Conservation (phyloP, 1,139 yeast genomes). For the Magnusiomyces ingens region DNA sequence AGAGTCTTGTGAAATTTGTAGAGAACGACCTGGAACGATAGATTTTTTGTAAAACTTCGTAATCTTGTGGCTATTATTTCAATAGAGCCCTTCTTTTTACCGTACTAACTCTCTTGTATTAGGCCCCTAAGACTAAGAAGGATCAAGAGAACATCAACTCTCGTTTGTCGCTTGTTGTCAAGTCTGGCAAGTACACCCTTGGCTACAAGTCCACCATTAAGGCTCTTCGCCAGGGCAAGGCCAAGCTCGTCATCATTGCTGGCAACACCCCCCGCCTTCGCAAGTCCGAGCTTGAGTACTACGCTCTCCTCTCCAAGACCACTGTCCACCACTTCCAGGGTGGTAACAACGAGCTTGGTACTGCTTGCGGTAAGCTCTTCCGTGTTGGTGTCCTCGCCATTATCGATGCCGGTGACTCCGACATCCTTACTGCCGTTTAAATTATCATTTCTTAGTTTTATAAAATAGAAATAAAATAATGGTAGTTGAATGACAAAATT, state of each 20-base stretch:
- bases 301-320: constrained; percentile 99
- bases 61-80: no score
- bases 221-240: constrained; percentile 92
- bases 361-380: constrained; percentile 99
- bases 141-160: constrained; percentile 94
- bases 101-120: constrained; percentile 14
- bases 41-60: no score
- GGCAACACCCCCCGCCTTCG: constrained; percentile 99
- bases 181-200: constrained; percentile 99
- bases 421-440: constrained; percentile 59
- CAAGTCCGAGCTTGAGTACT: constrained; percentile 99
- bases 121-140: constrained; percentile 95
- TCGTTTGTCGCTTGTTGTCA: constrained; percentile 95
- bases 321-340: constrained; percentile 97
- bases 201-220: constrained; percentile 99
- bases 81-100: no score
- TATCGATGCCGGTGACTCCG: constrained; percentile 99
- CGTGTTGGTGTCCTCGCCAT: constrained; percentile 97
- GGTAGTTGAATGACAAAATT: not conserved
- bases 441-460: not conserved
- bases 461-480: not conserved
- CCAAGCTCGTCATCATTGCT: constrained; percentile 96
- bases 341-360: constrained; percentile 99
- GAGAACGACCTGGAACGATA: no score
- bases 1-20: no score